phyloP scores from a whole-genome alignment of 2,329 filamentous ascomycete species.

The Juglanconis oblonga region DNA sequence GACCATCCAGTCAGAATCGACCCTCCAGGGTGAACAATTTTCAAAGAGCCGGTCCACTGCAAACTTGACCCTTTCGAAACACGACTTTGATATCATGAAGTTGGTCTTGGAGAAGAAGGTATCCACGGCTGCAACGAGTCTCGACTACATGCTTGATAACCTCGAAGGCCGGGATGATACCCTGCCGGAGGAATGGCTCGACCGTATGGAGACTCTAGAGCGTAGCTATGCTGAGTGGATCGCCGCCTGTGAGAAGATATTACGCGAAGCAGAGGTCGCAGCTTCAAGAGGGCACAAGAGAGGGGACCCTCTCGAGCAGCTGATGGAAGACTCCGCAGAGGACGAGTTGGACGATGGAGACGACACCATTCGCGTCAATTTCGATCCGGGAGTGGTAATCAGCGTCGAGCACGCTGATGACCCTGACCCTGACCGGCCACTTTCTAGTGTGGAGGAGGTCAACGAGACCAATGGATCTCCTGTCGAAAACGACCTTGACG shows the following conservation, averaged over 20 bases:
- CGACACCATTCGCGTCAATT: not conserved
- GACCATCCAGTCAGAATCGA: constrained; percentile 39
- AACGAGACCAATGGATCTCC: constrained; percentile 5
- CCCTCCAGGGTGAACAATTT: constrained; percentile 19
- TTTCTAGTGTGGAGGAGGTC: constrained; percentile 1
- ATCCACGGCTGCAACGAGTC: constrained; percentile 62
- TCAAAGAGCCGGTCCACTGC: constrained; percentile 17
- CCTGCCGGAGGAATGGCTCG: constrained; percentile 82
- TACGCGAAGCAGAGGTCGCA: constrained; percentile 64
- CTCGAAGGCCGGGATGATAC: constrained; percentile 83
- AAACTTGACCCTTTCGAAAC: constrained; percentile 33
- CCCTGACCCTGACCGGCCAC: constrained; percentile 1
- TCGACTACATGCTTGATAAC: constrained; percentile 84
- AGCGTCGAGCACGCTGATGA: constrained; percentile 7
- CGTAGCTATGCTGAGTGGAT: constrained; percentile 77
- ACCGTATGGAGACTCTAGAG: constrained; percentile 79
- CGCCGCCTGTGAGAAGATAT: constrained; percentile 69
- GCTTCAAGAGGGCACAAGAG: not conserved
- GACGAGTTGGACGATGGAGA: not conserved
- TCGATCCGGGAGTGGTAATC: constrained; percentile 1
- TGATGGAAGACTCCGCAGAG: not conserved
- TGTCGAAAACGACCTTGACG: not conserved
- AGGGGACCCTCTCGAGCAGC: not conserved
- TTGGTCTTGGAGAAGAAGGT: constrained; percentile 66
- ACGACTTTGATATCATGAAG: constrained; percentile 58